Evolutionary conservation across 129 eudicot genomes (phyloP).

Genomic region (Mikania micrantha): DNA sequence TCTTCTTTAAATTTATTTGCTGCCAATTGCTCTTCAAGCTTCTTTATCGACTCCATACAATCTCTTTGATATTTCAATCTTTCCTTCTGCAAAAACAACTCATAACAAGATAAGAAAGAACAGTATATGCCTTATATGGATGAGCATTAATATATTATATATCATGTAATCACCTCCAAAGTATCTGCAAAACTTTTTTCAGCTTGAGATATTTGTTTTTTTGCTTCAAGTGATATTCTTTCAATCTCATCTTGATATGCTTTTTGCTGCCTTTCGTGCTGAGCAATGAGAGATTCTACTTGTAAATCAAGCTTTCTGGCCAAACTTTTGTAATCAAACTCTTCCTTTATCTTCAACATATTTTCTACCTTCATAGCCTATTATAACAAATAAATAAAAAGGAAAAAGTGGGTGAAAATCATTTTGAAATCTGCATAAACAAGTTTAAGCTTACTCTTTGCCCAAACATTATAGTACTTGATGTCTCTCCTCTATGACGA

Average conservation of each 20-base stretch:
- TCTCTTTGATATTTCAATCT: conserved; percentile 57
- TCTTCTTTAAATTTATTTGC: conserved; percentile 34
- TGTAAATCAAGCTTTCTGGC: conserved; percentile 90
- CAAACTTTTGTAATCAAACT: conserved; percentile 92
- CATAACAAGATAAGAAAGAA: neutral
- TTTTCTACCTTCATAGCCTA: conserved; percentile 99
- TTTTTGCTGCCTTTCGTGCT: conserved; percentile 80
- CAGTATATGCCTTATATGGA: neutral
- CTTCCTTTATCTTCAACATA: conserved; percentile 94
- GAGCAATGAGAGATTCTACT: conserved; percentile 77
- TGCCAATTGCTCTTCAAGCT: conserved; percentile 60
- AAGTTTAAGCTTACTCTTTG: conserved; percentile 52
- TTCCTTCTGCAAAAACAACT: conserved; percentile 43
- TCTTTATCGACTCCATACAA: conserved; percentile 53
- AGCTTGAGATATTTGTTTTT: conserved; percentile 57
- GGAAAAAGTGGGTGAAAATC: neutral
- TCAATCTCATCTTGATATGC: conserved; percentile 63
- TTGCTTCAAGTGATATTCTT: conserved; percentile 55
- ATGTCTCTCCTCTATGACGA: conserved; percentile 90
- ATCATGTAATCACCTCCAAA: conserved; percentile 51
- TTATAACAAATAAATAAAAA: neutral
- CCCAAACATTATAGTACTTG: conserved; percentile 93
- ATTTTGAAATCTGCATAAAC: neutral
- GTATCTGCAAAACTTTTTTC: conserved; percentile 60
- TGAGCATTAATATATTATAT: neutral